Percentiles rank a stretch among this genome's conserved stretches.
Evolutionary conservation across 1,284 basidiomycete genomes (phyloP).

Genomic region (Rhizopogon hawkerae): DNA sequence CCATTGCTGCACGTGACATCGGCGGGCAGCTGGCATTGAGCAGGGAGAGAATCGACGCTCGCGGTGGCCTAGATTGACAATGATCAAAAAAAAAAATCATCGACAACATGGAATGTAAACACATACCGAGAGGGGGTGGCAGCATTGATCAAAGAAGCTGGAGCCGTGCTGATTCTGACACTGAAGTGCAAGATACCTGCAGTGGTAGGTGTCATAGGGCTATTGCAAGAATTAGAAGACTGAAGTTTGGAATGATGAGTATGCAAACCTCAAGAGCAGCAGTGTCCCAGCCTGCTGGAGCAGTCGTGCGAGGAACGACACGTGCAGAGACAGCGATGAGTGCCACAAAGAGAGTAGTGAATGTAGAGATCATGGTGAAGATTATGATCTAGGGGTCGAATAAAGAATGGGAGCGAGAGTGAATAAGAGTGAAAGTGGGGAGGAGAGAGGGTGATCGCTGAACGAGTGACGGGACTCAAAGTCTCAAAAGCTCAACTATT

Average conservation of each 20-base stretch:
- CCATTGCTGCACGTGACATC: constrained; percentile 8
- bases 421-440: constrained; percentile 24
- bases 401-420: constrained; percentile 19
- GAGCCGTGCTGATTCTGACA: constrained; percentile 56
- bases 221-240: constrained; percentile 17
- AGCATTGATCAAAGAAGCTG: constrained; percentile 58
- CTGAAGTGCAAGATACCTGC: constrained; percentile 50
- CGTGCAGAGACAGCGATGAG: constrained; percentile 40
- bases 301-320: constrained; percentile 39
- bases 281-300: constrained; percentile 38
- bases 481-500: constrained; percentile 6
- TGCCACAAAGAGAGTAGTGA: constrained; percentile 37
- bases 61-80: constrained; percentile 34
- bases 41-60: constrained; percentile 38
- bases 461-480: constrained; percentile 19
- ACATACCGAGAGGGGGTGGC: constrained; percentile 44
- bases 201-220: constrained; percentile 57
- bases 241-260: constrained; percentile 8
- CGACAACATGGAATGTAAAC: neutral
- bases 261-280: constrained; percentile 34
- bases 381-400: constrained; percentile 12
- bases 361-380: constrained; percentile 29
- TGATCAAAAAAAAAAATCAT: neutral
- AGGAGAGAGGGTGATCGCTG: constrained; percentile 22
- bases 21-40: constrained; percentile 38